Base-by-base conservation (phyloP, 805 yeast genomes). In the Danielia oregonensis region DNA sequence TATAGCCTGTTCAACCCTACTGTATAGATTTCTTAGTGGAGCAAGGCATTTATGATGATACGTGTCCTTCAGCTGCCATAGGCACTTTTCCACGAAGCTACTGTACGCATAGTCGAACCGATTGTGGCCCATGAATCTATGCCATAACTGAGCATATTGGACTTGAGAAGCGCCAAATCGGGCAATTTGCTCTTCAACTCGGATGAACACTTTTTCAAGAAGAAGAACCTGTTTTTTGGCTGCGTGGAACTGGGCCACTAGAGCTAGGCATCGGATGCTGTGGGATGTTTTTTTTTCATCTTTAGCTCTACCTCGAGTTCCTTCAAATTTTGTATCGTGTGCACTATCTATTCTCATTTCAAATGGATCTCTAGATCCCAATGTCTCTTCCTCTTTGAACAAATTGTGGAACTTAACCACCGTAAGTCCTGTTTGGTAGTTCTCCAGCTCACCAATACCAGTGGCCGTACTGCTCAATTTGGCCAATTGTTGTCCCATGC, bases 61-160 rank as follows among this genome's bases (percentile, higher is more conserved):
- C n/a, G 22, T 9, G 9, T 19, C 9, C 9, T 19, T 9, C 22
- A 7, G 6, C 22, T 19, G 22, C 22, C 22, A 19, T 9, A 7
- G 22, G 26, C 26, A 21, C 22, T 23, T 24, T 17, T 30, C 32
- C 10, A 21, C 26, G 16, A 22, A 30, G 18, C 19, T 5, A 10
- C 17, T 12, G 19, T 17, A 27, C 22, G 24, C 35, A 14, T 25
- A 32, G 17, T 25, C 29, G 25, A 24, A 32, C n/a, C 16, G 19
- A 24, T 25, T 25, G 35, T 14, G 22, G 21, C 35, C 35, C 15
- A 32, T 24, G 14, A 19, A 8, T 6, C 14, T 18, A 24, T 14
- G 15, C 35, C 35, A 32, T 14, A 25, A n/a, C 7, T 18, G 16
- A 19, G 25, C 29, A 9, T 13, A 17, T 11, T 6, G 11, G 17